These are phyloP conservation scores for Microthyrium microscopicum DNA, from an alignment of 2,329 filamentous ascomycete species.

Conservation along the genomic window DNA sequence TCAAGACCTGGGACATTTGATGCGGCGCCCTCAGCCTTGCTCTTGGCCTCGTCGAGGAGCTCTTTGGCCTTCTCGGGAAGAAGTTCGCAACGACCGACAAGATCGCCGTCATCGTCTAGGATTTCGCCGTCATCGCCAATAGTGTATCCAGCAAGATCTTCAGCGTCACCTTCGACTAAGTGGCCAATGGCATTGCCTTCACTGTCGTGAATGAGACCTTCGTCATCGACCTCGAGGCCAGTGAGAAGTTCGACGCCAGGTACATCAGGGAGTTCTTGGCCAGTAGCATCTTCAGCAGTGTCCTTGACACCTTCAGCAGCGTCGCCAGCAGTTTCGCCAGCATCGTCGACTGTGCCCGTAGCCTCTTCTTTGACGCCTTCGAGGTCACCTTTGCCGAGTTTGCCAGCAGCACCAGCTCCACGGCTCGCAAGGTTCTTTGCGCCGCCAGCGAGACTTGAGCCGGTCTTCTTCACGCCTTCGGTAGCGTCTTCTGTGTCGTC, in stretches of 20 bases:
- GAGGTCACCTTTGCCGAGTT: slow-evolving; percentile 14
- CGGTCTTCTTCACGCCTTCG: slow-evolving; percentile 20
- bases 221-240: slow-evolving; percentile 35
- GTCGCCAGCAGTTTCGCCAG: slow-evolving; percentile 10
- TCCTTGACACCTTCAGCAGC: slow-evolving; percentile 16
- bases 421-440: slow-evolving; percentile 16
- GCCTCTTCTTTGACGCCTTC: slow-evolving; percentile 13
- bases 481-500: slow-evolving; percentile 10
- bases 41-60: slow-evolving; percentile 22
- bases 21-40: slow-evolving; percentile 16
- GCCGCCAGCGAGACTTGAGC: slow-evolving; percentile 14
- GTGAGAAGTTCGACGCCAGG: slow-evolving; percentile 24
- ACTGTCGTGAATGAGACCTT: slow-evolving; percentile 35
- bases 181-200: slow-evolving; percentile 32
- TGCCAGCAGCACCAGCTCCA: slow-evolving; percentile 8
- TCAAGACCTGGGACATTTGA: slow-evolving; percentile 26
- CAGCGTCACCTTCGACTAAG: slow-evolving; percentile 34
- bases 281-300: slow-evolving; percentile 14
- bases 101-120: slow-evolving; percentile 36
- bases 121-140: slow-evolving; percentile 39
- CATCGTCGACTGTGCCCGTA: slow-evolving; percentile 17
- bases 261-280: slow-evolving; percentile 12
- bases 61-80: slow-evolving; percentile 28
- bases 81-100: slow-evolving; percentile 36
- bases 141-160: slow-evolving; percentile 33